phyloP scores from a whole-genome alignment of 495 filamentous ascomycete species.

The Zalerion maritima region DNA sequence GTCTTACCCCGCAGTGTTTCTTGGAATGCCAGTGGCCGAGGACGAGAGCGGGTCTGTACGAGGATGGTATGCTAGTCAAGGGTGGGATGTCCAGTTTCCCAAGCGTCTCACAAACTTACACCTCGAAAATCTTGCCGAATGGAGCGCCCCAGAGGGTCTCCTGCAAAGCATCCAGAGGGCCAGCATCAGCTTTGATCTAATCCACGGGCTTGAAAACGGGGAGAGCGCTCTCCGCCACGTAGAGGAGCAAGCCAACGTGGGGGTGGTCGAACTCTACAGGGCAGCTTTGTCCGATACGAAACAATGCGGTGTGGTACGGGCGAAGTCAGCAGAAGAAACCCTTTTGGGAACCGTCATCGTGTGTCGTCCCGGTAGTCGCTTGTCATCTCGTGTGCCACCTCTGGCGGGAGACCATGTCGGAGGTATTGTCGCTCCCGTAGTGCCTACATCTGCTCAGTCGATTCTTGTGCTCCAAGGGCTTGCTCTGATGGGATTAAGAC shows the following conservation, averaged over 20 bases:
- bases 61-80: constrained; percentile 37
- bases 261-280: constrained; percentile 70
- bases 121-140: constrained; percentile 49
- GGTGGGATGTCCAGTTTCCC: constrained; percentile 34
- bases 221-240: constrained; percentile 62
- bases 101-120: constrained; percentile 45
- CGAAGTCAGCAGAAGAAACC: constrained; percentile 51
- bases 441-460: constrained; percentile 54
- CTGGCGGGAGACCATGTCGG: constrained; percentile 43
- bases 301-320: constrained; percentile 68
- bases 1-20: constrained; percentile 61
- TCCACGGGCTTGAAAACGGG: constrained; percentile 67
- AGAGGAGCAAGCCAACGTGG: constrained; percentile 57
- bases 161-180: constrained; percentile 54
- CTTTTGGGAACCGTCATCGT: constrained; percentile 74
- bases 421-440: constrained; percentile 69
- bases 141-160: constrained; percentile 62
- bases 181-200: constrained; percentile 58
- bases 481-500: constrained; percentile 64
- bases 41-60: constrained; percentile 33
- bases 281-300: constrained; percentile 58
- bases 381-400: constrained; percentile 57
- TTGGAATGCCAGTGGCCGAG: constrained; percentile 58
- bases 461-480: constrained; percentile 62
- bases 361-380: constrained; percentile 49